A percentile compares a stretch with the other conserved stretches of the same genome.
Evolutionary conservation across 73 alveolate species (phyloP).

Genomic region (Tetrahymena borealis): DNA sequence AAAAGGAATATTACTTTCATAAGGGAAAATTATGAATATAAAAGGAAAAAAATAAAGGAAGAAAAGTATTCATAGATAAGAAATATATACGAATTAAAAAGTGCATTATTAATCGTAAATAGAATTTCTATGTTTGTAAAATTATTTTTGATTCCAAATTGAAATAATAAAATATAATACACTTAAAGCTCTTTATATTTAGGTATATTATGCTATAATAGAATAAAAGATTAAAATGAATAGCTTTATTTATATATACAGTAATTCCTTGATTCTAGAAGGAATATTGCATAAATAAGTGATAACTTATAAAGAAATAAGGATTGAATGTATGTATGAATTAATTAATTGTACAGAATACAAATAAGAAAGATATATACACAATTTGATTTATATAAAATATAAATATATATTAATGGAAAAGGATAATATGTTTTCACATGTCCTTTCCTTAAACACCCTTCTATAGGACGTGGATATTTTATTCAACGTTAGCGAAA

Average conservation of each 20-base stretch:
- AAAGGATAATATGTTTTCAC: not conserved
- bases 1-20: not conserved
- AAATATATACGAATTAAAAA: not conserved
- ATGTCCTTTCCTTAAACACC: not conserved
- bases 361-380: not conserved
- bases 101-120: not conserved
- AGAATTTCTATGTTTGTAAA: not conserved
- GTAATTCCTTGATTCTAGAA: too few relatives aligned
- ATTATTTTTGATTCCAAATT: too few relatives aligned
- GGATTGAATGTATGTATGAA: too few relatives aligned
- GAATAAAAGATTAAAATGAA: too few relatives aligned
- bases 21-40: not conserved
- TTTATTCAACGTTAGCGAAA: not conserved
- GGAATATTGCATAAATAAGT: too few relatives aligned
- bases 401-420: not conserved
- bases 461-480: not conserved
- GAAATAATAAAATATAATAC: too few relatives aligned
- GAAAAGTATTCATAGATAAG: not conserved
- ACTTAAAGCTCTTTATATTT: too few relatives aligned
- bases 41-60: not conserved
- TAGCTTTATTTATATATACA: too few relatives aligned
- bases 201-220: too few relatives aligned
- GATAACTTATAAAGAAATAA: too few relatives aligned
- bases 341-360: too few relatives aligned
- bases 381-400: not conserved